phyloP scores from a whole-genome alignment of 176 grass and related monocot genomes.

The Ananas comosus region DNA sequence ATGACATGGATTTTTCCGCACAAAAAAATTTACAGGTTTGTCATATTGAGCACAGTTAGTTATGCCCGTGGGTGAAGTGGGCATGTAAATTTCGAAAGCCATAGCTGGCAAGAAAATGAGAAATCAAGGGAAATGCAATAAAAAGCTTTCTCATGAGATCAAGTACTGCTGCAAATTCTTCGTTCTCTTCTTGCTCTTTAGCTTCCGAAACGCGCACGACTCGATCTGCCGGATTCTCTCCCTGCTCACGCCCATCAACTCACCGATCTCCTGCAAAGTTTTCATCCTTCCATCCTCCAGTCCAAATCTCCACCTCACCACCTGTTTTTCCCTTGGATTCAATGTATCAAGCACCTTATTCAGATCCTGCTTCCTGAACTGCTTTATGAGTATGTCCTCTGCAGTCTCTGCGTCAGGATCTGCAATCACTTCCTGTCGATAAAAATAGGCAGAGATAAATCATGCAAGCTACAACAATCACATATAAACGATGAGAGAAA shows the following conservation, averaged over 20 bases:
- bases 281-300: slow-evolving; percentile 54
- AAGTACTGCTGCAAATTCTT: slow-evolving; percentile 53
- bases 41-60: no score
- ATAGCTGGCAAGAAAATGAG: no score
- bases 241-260: slow-evolving; percentile 61
- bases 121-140: no score
- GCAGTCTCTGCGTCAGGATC: slow-evolving; percentile 59
- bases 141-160: slow-evolving; percentile 32
- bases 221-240: slow-evolving; percentile 90
- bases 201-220: slow-evolving; percentile 67
- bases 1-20: no score
- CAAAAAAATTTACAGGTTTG: no score
- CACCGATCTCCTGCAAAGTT: slow-evolving; percentile 74
- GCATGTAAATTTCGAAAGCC: no score
- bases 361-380: slow-evolving; percentile 56
- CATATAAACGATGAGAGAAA: neutral
- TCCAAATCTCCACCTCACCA: slow-evolving; percentile 64
- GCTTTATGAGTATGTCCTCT: slow-evolving; percentile 48
- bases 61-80: no score
- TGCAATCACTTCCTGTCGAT: slow-evolving; percentile 53
- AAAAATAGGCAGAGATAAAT: neutral
- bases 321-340: slow-evolving; percentile 49
- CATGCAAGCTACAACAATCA: neutral
- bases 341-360: slow-evolving; percentile 53
- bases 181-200: slow-evolving; percentile 56